Evolutionary conservation across 1,284 basidiomycete genomes (phyloP), one percentile per base, ranked within the genome.

Genomic region (Moesziomyces globuligerus): DNA sequence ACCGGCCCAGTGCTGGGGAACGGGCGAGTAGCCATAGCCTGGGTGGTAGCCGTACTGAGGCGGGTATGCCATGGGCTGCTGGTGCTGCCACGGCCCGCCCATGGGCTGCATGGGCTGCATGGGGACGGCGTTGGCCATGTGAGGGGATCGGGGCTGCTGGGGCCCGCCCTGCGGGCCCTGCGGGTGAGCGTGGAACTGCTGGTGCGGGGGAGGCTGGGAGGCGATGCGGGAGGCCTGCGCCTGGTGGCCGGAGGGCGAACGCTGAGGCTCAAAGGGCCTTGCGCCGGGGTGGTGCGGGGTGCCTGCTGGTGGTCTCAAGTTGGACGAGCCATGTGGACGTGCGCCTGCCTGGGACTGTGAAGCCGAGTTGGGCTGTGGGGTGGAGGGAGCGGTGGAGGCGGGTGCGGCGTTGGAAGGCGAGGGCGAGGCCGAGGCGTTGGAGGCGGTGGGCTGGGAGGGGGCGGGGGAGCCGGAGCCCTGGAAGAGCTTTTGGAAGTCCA

Each of bases 401-500:
- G 67, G 51, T 38, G 65, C 57, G 25, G 69, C 42, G 54, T 41
- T 72, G n/a, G 64, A 54, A 24, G 49, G 59, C 17, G 58, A 57
- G n/a, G 64, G 62, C 56, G 74, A 55, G 7, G 42, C 48, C 36
- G 64, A 60, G 18, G 52, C 46, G 52, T 58, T 60, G 59, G 56
- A 54, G 7, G 66, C 59, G 23, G 68, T 54, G 10, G 57, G 42
- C 44, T 58, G 53, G 4, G 70, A 59, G n/a, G 70, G 64, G 7
- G 62, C 60, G 17, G 67, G 58, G 32, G 61, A 53, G 40, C 71
- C 62, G 26, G 65, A 61, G 48, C 71, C 76, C 69, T 81, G 79
- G 68, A 82, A 82, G 42, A 82, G 73, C 59, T 82, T 82, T 48
- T 81, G 75, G 55, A 82, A 81, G 64, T 82, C 78, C 56, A 82